These are phyloP conservation scores for Picochlorum sp. DNA, from an alignment of 139 green algal genomes.

Conservation along the genomic window DNA sequence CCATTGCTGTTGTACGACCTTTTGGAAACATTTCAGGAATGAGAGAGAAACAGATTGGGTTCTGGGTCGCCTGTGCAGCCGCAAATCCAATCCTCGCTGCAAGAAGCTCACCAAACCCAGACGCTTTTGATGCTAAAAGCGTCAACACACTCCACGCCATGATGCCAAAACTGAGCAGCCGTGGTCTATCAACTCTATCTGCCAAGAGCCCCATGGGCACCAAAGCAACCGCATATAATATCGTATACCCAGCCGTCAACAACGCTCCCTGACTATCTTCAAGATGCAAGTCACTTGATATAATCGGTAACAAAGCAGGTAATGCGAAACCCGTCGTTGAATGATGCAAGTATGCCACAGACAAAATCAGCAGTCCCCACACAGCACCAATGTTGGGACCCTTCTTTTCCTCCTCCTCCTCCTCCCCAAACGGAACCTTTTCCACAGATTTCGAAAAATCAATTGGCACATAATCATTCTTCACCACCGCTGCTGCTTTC, in stretches of 20 bases:
- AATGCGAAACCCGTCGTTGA: conserved; percentile 65
- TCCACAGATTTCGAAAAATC: neutral
- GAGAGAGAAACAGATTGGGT: conserved; percentile 70
- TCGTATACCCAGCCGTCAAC: conserved; percentile 52
- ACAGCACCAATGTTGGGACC: conserved; percentile 38
- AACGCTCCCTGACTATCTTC: conserved; percentile 50
- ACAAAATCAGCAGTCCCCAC: conserved; percentile 63
- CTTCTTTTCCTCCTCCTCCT: neutral
- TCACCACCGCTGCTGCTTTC: neutral
- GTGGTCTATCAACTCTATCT: conserved; percentile 55
- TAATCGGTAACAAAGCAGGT: conserved; percentile 72
- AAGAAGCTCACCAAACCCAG: conserved; percentile 51
- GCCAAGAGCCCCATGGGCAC: conserved; percentile 73
- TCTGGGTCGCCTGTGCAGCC: conserved; percentile 71
- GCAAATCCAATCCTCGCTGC: conserved; percentile 63
- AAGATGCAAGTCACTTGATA: conserved; percentile 63
- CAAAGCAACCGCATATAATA: conserved; percentile 75
- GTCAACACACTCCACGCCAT: conserved; percentile 60
- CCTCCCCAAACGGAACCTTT: neutral
- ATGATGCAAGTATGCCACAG: conserved; percentile 73
- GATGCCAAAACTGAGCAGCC: conserved; percentile 60
- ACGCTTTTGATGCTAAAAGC: conserved; percentile 43
- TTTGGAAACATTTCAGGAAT: conserved; percentile 85
- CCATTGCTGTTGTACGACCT: conserved; percentile 67
- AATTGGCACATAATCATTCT: neutral